Conservation (phyloP, 768 basidiomycete species). For the Russula emetica region DNA sequence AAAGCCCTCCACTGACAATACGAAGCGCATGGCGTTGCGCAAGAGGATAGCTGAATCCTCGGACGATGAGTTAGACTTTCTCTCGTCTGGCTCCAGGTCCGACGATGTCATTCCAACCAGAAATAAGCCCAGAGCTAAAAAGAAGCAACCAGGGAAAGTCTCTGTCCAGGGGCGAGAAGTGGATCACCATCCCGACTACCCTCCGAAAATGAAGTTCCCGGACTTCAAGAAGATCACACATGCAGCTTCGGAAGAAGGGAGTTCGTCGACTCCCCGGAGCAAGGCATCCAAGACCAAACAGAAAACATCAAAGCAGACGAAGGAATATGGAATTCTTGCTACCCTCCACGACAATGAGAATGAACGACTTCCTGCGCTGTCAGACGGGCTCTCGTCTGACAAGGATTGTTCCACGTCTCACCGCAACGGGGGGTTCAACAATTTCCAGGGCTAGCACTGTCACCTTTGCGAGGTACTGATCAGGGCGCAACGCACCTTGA, state of each 20-base stretch:
- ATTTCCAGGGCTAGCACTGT: constrained; percentile 7
- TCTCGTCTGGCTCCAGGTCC: constrained; percentile 21
- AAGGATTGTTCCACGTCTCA: background rate
- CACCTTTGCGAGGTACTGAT: constrained; percentile 7
- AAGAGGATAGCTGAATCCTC: constrained; percentile 10
- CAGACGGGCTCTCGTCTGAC: constrained; percentile 16
- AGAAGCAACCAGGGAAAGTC: constrained; percentile 1
- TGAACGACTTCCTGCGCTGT: background rate
- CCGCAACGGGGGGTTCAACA: constrained; percentile 2
- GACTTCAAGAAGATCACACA: constrained; percentile 21
- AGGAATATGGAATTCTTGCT: constrained; percentile 4
- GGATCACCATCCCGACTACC: background rate
- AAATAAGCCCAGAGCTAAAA: constrained; percentile 5
- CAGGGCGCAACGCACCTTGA: background rate
- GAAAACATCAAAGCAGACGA: background rate
- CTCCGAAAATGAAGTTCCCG: constrained; percentile 18
- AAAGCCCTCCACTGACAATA: background rate
- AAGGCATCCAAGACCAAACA: background rate
- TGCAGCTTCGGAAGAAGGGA: background rate
- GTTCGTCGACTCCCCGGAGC: constrained; percentile 13
- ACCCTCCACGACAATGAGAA: constrained; percentile 13
- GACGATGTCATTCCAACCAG: constrained; percentile 11
- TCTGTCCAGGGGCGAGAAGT: background rate
- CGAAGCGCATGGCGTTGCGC: background rate
- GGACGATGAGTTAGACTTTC: constrained; percentile 22